Evolutionary conservation across 176 grass and related monocot genomes (phyloP).

Genomic region (Bromus sterilis): DNA sequence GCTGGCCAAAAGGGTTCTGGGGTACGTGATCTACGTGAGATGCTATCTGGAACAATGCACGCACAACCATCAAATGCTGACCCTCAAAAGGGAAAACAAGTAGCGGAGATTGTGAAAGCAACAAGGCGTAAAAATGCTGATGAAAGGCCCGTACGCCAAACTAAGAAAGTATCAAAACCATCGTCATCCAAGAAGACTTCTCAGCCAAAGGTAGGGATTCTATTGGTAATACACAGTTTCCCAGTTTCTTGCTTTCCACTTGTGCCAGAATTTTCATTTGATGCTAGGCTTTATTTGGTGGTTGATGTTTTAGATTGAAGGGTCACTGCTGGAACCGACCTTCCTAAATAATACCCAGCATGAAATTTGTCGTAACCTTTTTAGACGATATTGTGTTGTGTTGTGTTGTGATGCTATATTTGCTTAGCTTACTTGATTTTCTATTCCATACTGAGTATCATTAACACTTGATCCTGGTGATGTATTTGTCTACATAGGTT

Average conservation of each 20-base stretch:
- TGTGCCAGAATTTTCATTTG: background rate
- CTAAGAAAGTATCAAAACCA: constrained; percentile 45
- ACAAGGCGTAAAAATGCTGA: constrained; percentile 38
- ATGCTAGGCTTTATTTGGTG: background rate
- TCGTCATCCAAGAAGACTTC: constrained; percentile 57
- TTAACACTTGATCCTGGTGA: background rate
- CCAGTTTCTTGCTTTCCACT: background rate
- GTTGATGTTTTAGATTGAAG: background rate
- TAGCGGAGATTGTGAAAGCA: constrained; percentile 51
- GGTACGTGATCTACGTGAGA: constrained; percentile 77
- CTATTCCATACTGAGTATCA: background rate
- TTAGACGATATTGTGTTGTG: background rate
- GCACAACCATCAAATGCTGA: constrained; percentile 41
- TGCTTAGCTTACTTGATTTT: background rate
- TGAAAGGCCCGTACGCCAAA: constrained; percentile 44
- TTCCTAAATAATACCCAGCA: background rate
- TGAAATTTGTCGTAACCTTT: background rate
- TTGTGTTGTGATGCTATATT: background rate
- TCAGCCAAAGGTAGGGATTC: constrained; percentile 54
- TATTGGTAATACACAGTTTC: background rate
- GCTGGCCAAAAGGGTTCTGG: constrained; percentile 25
- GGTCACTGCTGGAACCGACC: background rate
- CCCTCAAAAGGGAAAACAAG: constrained; percentile 42
- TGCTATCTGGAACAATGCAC: constrained; percentile 71
- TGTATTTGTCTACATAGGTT: background rate